phyloP scores from a whole-genome alignment of 2,329 filamentous ascomycete species.

The Penicillium sp. region DNA sequence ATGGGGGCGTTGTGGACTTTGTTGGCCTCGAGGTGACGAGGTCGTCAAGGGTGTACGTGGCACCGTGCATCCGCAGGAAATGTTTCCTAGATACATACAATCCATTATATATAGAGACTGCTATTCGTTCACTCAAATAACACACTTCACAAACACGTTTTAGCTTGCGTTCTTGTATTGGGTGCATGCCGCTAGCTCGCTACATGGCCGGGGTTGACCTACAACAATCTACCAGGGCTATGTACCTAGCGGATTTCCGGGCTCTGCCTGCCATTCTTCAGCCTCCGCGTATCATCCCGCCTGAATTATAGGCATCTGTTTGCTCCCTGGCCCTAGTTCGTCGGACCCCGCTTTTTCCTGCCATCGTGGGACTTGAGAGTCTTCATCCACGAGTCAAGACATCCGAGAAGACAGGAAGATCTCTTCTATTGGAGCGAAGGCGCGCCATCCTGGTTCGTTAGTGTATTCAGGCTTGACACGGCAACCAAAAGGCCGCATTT shows the following conservation, averaged over 20 bases:
- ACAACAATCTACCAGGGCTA: too few species aligned
- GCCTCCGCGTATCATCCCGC: neutral
- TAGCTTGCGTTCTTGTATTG: neutral
- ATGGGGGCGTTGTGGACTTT: slow-evolving; percentile 17
- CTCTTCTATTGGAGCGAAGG: slow-evolving; percentile 4
- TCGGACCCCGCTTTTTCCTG: neutral
- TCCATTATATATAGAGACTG: slow-evolving; percentile 5
- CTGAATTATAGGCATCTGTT: neutral
- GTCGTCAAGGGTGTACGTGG: slow-evolving; percentile 11
- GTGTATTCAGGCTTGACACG: slow-evolving; percentile 11
- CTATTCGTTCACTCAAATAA: slow-evolving; percentile 1
- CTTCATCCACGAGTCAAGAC: neutral
- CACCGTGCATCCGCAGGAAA: slow-evolving; percentile 11
- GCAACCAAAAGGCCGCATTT: slow-evolving; percentile 13
- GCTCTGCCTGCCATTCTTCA: neutral
- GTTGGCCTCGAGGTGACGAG: slow-evolving; percentile 14
- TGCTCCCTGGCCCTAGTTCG: neutral
- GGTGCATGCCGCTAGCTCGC: too few species aligned
- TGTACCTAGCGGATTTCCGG: too few species aligned
- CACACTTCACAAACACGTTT: neutral
- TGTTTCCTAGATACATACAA: slow-evolving; percentile 1
- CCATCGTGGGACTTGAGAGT: neutral
- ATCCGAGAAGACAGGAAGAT: slow-evolving; percentile 1
- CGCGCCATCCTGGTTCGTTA: neutral
- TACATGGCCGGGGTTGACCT: too few species aligned